Percentiles rank a stretch among this genome's conserved stretches.
Conservation (phyloP, 78 protist genomes). For the Dictyostelium firmibasis region DNA sequence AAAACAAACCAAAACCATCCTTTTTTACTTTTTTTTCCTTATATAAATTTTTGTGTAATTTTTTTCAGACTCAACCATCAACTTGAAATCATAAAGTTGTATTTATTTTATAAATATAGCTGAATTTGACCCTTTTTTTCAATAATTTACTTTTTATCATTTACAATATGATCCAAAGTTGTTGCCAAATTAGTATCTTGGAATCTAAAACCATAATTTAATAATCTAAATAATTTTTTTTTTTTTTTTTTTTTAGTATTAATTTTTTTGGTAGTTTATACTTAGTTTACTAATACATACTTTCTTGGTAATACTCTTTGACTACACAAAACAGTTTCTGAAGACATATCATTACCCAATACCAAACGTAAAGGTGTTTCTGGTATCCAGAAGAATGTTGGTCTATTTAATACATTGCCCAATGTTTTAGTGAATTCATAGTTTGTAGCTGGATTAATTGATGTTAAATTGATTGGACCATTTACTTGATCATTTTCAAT, state of each 20-base stretch:
- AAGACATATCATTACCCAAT: constrained; percentile 62
- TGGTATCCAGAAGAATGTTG: constrained; percentile 65
- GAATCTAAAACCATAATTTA: constrained; percentile 12
- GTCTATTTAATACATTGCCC: constrained; percentile 54
- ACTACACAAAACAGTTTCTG: constrained; percentile 31
- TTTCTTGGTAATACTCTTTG: constrained; percentile 27
- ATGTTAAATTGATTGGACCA: constrained; percentile 41
- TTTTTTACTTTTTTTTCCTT: too few relatives aligned
- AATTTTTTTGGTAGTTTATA: too few relatives aligned
- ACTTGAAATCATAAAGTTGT: too few relatives aligned
- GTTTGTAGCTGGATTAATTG: constrained; percentile 55
- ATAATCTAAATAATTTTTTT: neutral
- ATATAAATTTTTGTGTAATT: too few relatives aligned
- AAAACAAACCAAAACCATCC: too few relatives aligned
- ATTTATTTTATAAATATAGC: too few relatives aligned
- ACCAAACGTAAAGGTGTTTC: constrained; percentile 3
- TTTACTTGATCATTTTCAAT: neutral
- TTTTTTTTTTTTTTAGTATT: neutral
- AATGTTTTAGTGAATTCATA: constrained; percentile 12
- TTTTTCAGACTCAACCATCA: too few relatives aligned
- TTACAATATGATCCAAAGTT: neutral
- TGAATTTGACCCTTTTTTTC: too few relatives aligned
- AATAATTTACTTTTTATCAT: neutral
- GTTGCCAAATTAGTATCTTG: neutral
- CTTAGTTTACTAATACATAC: too few relatives aligned